Conservation (phyloP, 2,329 filamentous ascomycete species). For the Aspergillus pseudotamarii region DNA sequence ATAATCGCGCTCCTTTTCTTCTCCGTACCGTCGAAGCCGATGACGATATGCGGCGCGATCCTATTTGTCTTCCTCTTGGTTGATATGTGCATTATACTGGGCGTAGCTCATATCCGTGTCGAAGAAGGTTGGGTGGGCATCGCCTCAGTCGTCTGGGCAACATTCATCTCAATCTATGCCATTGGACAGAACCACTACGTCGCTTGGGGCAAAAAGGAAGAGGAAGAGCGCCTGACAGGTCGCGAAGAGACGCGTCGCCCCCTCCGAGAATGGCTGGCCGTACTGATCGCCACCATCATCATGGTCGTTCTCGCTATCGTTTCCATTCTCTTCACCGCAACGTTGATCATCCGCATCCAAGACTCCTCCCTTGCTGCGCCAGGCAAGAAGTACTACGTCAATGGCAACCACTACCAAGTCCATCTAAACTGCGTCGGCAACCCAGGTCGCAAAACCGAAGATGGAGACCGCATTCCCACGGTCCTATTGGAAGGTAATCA, state of each 20-base stretch:
- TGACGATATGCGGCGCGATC: constrained; percentile 71
- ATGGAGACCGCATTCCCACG: constrained; percentile 63
- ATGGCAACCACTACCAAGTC: constrained; percentile 80
- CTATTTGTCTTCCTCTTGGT: constrained; percentile 69
- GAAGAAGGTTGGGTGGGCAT: constrained; percentile 95
- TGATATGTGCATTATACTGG: constrained; percentile 77
- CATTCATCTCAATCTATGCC: constrained; percentile 77
- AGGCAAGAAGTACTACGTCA: constrained; percentile 77
- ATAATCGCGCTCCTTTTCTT: constrained; percentile 84
- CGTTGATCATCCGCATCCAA: constrained; percentile 75
- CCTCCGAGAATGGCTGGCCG: constrained; percentile 79
- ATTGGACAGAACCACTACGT: constrained; percentile 80
- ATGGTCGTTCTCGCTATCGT: constrained; percentile 70
- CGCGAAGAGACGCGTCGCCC: constrained; percentile 83
- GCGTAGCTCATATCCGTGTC: constrained; percentile 71
- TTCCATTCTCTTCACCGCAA: constrained; percentile 74
- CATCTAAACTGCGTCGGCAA: constrained; percentile 87
- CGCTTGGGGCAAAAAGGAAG: constrained; percentile 86
- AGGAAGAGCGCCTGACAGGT: constrained; percentile 89
- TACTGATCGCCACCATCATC: constrained; percentile 73
- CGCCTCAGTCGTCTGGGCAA: constrained; percentile 78
- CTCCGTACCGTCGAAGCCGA: constrained; percentile 75
- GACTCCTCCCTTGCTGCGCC: constrained; percentile 75
- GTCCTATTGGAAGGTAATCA: constrained; percentile 86
- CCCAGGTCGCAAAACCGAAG: constrained; percentile 54